Base-by-base conservation (phyloP, 225 moss, liverwort and hornwort species). In the Anthoceros angustus region DNA sequence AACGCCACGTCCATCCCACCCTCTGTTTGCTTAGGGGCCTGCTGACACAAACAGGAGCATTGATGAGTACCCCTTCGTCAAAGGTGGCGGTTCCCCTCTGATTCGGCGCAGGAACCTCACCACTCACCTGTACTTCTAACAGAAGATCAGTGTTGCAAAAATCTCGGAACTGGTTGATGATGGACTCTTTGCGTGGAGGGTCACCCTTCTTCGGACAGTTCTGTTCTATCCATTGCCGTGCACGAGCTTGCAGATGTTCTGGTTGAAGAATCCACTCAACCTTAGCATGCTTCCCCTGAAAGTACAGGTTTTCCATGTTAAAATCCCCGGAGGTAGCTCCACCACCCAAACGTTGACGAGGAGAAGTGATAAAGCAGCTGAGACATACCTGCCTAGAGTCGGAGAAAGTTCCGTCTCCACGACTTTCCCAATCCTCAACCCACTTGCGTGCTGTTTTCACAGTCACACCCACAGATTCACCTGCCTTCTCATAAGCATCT, bases 381-480 rank as follows among this genome's bases (percentile, higher is more conserved):
- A 32, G 32, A 32, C 32, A 16, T 20, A 66, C 66, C 66, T 66
- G 66, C 41, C 23, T 41, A 16, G 66, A 66, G 10, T 66, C 66
- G 11, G 66, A 66, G 24, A 66, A 66, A 18, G 66, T 40, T 10
- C 66, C 66, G 42, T 66, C 66, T 24, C 66, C 66, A 5, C 66
- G 66, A 14, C 14, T 66, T n/a, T 66, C 66, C 66, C 66, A 66
- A 24, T 66, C 66, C 40, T 66, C 66, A 24, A 66, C 66, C 66
- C 66, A 66, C 43, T 66, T 66, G 40, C 66, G 39, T 5, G 66
- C 66, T 40, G 66, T 66, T 16, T 43, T 40, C 39, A 66, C 43
- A 24, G 66, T 41, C 7, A 66, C 66, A 5, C 66, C 66, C 5
- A 66, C 66, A 14, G 66, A 66, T 43, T 66, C 40, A 14, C 66